Conservation (phyloP, 2,329 filamentous ascomycete genomes). For the Beauveria sp. region DNA sequence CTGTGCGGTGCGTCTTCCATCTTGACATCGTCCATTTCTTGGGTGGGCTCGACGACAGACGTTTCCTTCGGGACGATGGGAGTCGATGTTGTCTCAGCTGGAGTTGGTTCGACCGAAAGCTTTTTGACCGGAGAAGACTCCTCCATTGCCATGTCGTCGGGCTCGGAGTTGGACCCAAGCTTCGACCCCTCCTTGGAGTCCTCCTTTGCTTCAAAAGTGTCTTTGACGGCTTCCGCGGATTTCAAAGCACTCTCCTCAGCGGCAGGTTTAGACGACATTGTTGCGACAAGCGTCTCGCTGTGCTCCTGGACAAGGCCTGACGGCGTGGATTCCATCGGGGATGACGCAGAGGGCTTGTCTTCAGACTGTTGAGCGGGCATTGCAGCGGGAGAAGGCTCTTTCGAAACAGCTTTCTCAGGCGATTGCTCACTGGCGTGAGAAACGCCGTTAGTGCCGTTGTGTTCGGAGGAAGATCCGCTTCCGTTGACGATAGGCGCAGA, state of each 20-base stretch:
- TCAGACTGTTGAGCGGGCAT: neutral
- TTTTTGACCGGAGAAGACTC: neutral
- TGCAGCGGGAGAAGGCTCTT: neutral
- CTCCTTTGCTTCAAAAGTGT: neutral
- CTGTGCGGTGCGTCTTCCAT: conserved; percentile 10
- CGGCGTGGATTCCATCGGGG: neutral
- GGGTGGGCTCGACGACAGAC: neutral
- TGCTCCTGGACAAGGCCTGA: neutral
- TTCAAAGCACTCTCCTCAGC: neutral
- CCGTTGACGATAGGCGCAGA: neutral
- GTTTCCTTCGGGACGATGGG: neutral
- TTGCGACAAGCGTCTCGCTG: neutral
- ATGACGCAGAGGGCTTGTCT: neutral
- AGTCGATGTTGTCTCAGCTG: neutral
- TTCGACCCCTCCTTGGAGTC: neutral
- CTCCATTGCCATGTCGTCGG: neutral
- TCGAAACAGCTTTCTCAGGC: neutral
- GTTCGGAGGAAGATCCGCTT: neutral
- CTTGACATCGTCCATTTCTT: conserved; percentile 1
- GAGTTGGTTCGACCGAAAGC: neutral
- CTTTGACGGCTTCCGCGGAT: neutral
- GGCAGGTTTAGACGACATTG: neutral
- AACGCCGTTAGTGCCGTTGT: conserved; percentile 1
- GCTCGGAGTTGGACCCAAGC: neutral
- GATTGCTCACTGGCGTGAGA: neutral